A percentile compares a stretch with the other conserved stretches of the same genome.
phyloP scores from a whole-genome alignment of 1,284 basidiomycete genomes.

The Grifola frondosa region DNA sequence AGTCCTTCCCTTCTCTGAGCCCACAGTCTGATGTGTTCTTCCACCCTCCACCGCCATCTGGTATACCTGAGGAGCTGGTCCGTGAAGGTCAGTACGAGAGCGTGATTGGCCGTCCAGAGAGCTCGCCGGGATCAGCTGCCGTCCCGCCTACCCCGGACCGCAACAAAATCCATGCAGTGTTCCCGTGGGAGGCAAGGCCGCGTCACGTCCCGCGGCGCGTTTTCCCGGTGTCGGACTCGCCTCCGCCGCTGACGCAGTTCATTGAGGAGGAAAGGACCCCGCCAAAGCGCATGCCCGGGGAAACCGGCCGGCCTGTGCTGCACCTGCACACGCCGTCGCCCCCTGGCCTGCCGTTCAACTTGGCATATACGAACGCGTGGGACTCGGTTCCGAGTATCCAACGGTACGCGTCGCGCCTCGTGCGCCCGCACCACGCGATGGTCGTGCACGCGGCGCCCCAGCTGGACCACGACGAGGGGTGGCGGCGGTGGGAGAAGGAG shows the following conservation, averaged over 20 bases:
- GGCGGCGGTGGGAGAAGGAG: constrained; percentile 39
- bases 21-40: constrained; percentile 52
- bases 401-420: constrained; percentile 68
- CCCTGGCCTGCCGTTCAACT: constrained; percentile 49
- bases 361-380: constrained; percentile 80
- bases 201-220: constrained; percentile 67
- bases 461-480: constrained; percentile 45
- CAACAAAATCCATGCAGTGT: constrained; percentile 75
- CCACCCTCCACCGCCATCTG: constrained; percentile 51
- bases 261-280: constrained; percentile 29
- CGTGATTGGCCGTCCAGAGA: constrained; percentile 46
- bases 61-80: constrained; percentile 60
- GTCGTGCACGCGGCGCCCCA: constrained; percentile 45
- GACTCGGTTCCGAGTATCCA: constrained; percentile 78
- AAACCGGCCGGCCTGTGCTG: constrained; percentile 5
- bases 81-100: constrained; percentile 64
- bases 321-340: constrained; percentile 25
- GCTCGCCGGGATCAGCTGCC: constrained; percentile 16
- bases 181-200: constrained; percentile 88
- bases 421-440: constrained; percentile 46
- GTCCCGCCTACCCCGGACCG: constrained; percentile 62
- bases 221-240: constrained; percentile 71
- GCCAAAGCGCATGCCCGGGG: background rate
- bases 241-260: constrained; percentile 50
- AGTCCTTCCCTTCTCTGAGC: constrained; percentile 25